A percentile compares a stretch with the other conserved stretches of the same genome.
Conservation (phyloP, 2,329 filamentous ascomycete genomes). For the Colletotrichum sp. region DNA sequence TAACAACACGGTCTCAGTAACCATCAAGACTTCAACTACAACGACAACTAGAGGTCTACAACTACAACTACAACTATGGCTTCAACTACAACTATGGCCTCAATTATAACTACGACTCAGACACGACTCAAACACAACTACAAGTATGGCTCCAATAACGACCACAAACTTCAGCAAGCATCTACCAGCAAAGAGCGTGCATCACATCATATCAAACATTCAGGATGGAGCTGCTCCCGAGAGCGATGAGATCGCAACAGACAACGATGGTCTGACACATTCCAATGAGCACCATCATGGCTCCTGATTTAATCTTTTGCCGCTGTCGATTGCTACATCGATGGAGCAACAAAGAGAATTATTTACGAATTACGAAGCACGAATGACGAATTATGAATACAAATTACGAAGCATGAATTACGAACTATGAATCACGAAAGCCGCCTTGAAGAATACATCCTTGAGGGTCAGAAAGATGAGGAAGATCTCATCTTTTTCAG, state of each 20-base stretch:
- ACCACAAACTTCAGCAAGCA: neutral
- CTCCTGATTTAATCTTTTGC: neutral
- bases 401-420: neutral
- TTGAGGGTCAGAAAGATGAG: neutral
- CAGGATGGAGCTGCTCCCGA: neutral
- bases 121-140: too few species aligned
- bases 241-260: neutral
- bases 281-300: neutral
- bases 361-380: neutral
- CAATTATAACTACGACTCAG: too few species aligned
- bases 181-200: neutral
- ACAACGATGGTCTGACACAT: neutral
- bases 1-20: neutral
- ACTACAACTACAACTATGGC: neutral
- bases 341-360: neutral
- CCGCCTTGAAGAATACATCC: neutral
- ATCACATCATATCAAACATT: accelerated
- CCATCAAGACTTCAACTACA: too few species aligned
- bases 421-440: neutral
- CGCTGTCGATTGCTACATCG: neutral
- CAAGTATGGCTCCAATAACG: neutral
- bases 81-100: too few species aligned
- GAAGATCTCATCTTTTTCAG: neutral
- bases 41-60: neutral
- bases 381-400: neutral